Percentiles rank a stretch among this genome's conserved stretches.
These are phyloP conservation scores for Drechslera avenae DNA, from an alignment of 2,329 filamentous ascomycete species.

Conservation along the genomic window DNA sequence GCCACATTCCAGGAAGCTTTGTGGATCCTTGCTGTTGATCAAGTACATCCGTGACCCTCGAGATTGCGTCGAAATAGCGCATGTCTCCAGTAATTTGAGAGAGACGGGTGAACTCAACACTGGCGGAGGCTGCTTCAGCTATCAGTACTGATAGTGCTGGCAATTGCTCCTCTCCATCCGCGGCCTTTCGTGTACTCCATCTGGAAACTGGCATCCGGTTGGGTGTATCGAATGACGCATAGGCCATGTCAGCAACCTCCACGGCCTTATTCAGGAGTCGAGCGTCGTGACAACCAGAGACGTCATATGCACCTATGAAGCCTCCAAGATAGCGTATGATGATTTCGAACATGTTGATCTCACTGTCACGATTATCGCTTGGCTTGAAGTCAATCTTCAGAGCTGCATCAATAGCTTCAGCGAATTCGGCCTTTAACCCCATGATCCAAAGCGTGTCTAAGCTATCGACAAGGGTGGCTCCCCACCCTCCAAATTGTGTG, in stretches of 20 bases:
- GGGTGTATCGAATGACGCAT: constrained; percentile 84
- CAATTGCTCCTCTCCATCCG: constrained; percentile 41
- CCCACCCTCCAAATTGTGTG: constrained; percentile 53
- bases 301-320: constrained; percentile 82
- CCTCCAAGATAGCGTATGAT: constrained; percentile 84
- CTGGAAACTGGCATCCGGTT: constrained; percentile 78
- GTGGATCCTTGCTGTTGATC: constrained; percentile 50
- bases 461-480: constrained; percentile 52
- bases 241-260: constrained; percentile 78
- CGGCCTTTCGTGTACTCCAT: constrained; percentile 49
- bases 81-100: constrained; percentile 52
- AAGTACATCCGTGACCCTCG: constrained; percentile 49
- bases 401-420: constrained; percentile 50
- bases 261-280: constrained; percentile 76
- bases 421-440: constrained; percentile 53
- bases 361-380: constrained; percentile 37
- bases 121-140: constrained; percentile 53
- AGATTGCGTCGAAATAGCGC: constrained; percentile 54
- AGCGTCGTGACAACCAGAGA: constrained; percentile 68
- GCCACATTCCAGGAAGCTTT: constrained; percentile 56
- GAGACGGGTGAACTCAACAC: constrained; percentile 54
- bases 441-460: constrained; percentile 55
- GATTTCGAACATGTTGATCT: constrained; percentile 55
- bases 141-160: constrained; percentile 49
- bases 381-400: constrained; percentile 50